Conservation (phyloP, 2,329 filamentous ascomycete genomes). For the Pseudogymnoascus destructans region DNA sequence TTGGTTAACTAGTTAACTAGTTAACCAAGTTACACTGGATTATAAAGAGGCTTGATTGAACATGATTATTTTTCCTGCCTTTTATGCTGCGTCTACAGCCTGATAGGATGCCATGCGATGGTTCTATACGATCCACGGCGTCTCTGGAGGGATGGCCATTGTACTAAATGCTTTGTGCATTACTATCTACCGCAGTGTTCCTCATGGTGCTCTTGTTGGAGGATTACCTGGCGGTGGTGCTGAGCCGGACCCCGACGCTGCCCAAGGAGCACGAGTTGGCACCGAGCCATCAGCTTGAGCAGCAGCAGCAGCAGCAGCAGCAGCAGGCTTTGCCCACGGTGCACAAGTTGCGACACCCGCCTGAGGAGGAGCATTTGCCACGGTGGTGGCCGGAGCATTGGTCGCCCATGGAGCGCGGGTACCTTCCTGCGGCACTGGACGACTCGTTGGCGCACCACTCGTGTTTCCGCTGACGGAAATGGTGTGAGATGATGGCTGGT, state of each 20-base stretch:
- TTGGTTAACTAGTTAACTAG: too few species aligned
- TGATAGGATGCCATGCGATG: neutral
- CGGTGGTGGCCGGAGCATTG: neutral
- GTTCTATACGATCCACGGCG: neutral
- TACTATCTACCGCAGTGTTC: constrained; percentile 10
- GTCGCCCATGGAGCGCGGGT: constrained; percentile 23
- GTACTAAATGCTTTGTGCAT: neutral
- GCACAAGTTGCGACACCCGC: constrained; percentile 22
- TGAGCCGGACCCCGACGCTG: constrained; percentile 12
- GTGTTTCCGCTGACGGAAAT: constrained; percentile 10
- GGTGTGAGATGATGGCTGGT: constrained; percentile 32
- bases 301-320: neutral
- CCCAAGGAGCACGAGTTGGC: constrained; percentile 12
- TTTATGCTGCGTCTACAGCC: neutral
- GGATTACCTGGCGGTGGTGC: constrained; percentile 14
- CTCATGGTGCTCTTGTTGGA: constrained; percentile 30
- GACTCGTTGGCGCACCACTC: constrained; percentile 13
- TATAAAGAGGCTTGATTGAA: neutral
- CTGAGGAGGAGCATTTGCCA: neutral
- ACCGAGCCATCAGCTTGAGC: neutral
- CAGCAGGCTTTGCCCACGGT: constrained; percentile 21
- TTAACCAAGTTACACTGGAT: too few species aligned
- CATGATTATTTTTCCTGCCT: neutral
- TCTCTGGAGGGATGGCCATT: neutral
- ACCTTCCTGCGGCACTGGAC: constrained; percentile 17